Conservation (phyloP, 2,329 filamentous ascomycete species). For the Torrubiella hemipterigena region DNA sequence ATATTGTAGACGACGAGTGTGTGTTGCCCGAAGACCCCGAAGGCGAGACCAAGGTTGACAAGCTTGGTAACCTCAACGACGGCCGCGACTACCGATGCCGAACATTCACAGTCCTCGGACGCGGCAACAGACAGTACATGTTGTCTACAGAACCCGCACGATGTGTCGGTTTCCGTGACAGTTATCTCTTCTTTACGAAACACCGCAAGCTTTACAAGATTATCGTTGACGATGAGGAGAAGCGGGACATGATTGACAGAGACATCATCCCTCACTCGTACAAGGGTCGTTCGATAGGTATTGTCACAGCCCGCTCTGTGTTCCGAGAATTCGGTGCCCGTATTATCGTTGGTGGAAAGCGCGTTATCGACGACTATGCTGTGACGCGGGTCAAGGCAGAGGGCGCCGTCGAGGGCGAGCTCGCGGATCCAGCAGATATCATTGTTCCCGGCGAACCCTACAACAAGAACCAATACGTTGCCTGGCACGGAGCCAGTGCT, state of each 20-base stretch:
- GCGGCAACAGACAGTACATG: constrained; percentile 88
- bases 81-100: constrained; percentile 90
- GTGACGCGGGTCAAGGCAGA: constrained; percentile 62
- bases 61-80: constrained; percentile 68
- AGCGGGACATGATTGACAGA: constrained; percentile 88
- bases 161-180: constrained; percentile 94
- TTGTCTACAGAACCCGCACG: constrained; percentile 93
- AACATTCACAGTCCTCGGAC: constrained; percentile 80
- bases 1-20: constrained; percentile 86
- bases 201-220: constrained; percentile 96
- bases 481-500: constrained; percentile 92
- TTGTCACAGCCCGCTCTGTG: constrained; percentile 90
- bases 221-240: constrained; percentile 94
- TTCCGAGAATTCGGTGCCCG: constrained; percentile 93
- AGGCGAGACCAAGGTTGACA: constrained; percentile 89
- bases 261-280: constrained; percentile 96
- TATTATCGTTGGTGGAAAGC: constrained; percentile 84
- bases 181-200: constrained; percentile 98
- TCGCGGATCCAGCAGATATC: constrained; percentile 81
- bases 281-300: constrained; percentile 93
- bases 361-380: constrained; percentile 82
- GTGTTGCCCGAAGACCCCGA: constrained; percentile 76
- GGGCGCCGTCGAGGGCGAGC: constrained; percentile 73
- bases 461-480: constrained; percentile 98
- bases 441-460: constrained; percentile 73